Evolutionary conservation across 2,329 filamentous ascomycete species (phyloP).

Genomic region (Phyllosticta citribraziliensis): DNA sequence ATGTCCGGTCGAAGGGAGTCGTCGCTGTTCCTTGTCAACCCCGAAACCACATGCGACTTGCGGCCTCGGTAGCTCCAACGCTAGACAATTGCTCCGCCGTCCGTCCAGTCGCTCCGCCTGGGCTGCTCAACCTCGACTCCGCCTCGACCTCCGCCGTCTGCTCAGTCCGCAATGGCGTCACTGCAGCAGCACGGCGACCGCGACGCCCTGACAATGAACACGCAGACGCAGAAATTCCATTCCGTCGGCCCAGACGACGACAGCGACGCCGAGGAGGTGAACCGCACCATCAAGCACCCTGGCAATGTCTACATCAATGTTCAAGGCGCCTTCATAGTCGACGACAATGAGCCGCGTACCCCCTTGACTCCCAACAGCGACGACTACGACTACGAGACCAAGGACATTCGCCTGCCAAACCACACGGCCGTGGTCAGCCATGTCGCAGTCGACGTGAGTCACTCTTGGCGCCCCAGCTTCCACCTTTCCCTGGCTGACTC

Average conservation of each 20-base stretch:
- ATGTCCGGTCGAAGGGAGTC: background rate
- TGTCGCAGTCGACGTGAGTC: constrained; percentile 83
- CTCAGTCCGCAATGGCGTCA: background rate
- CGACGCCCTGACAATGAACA: background rate
- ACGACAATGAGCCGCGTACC: constrained; percentile 55
- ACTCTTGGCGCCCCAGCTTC: background rate
- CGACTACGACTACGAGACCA: constrained; percentile 62
- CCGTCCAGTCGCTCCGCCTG: background rate
- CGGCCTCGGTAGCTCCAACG: background rate
- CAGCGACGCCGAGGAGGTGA: constrained; percentile 25
- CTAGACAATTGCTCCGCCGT: background rate
- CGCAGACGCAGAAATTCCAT: background rate
- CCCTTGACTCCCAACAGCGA: constrained; percentile 31
- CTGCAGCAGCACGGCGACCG: background rate
- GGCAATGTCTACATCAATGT: constrained; percentile 88
- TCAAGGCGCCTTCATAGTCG: constrained; percentile 90
- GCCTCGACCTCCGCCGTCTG: background rate
- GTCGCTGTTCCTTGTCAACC: background rate
- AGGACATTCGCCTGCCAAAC: constrained; percentile 91
- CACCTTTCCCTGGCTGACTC: background rate
- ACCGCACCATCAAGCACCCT: constrained; percentile 47
- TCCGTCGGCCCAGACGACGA: background rate
- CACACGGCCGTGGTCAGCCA: constrained; percentile 94
- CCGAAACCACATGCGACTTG: background rate
- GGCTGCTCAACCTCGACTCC: background rate